Evolutionary conservation across 495 filamentous ascomycete genomes (phyloP), one percentile per base, ranked within the genome.

Genomic region (Mycothermus thermophilus): DNA sequence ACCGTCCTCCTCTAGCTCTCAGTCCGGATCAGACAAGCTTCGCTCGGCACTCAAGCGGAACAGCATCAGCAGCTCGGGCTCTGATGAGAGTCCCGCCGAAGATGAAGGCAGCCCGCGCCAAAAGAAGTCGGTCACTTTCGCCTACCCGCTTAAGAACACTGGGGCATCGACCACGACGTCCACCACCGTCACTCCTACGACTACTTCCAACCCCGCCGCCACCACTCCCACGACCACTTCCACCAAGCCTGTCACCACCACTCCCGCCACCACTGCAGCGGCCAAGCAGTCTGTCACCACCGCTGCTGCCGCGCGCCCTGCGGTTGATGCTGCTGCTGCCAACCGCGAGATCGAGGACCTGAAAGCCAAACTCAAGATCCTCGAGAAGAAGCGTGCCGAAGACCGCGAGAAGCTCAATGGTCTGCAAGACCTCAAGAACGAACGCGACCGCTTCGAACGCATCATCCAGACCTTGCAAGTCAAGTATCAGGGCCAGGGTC

Each of bases 391-490:
- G 50, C 62, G 83, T 32, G 50, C 70, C 14, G 86, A 94, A 30
- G 85, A 93, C 51, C 68, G 83, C n/a, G 92, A 96, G 38, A 84
- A 80, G 49, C 57, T 93, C 30, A 92, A 85, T 46, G 62, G 49
- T 2, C 51, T 95, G 22, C 86, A 97, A 27, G 72, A 74, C 39
- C 51, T 85, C 23, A 78, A 86, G 47, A 59, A 69, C 8, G 86
- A 96, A 46, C 71, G 79, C 8, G 84, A 94, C 48, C 83, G 83
- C 38, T 92, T 84, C 38, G 82, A 93, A 50, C 61, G 59, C 2
- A 87, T 95, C 43, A 92, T 96, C 25, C 80, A 93, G 49, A 97
- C 90, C 41, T 58, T 97, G 34, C 83, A 90, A 55, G 69, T 75
- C 10, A 96, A 96, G 53, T 87, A 82, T 38, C 83, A 92, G 42